Percentiles rank a stretch among this genome's conserved stretches.
Conservation (phyloP, 305 asterid genomes). For the Fraxinus xanthoxyloides region DNA sequence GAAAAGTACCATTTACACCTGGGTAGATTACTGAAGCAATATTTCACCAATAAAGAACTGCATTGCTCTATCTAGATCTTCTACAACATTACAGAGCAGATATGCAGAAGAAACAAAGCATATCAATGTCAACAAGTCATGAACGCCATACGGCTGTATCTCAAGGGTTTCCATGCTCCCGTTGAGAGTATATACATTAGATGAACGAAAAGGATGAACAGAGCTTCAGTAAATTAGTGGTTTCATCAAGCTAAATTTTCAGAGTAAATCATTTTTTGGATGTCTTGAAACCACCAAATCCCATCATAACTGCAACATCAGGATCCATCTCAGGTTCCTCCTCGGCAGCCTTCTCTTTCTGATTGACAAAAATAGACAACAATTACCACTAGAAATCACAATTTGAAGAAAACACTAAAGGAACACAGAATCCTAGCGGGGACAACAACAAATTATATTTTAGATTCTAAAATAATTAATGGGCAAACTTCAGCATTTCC, state of each 20-base stretch:
- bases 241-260: neutral
- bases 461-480: too few species aligned
- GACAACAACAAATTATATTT: neutral
- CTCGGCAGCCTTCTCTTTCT: constrained; percentile 77
- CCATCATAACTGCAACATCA: constrained; percentile 93
- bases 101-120: neutral
- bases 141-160: neutral
- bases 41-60: neutral
- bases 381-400: constrained; percentile 8
- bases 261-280: constrained; percentile 58
- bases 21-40: neutral
- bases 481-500: neutral
- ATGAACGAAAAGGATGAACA: neutral
- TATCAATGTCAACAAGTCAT: neutral
- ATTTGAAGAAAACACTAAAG: neutral
- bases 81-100: neutral
- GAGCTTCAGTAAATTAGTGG: neutral
- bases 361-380: constrained; percentile 20
- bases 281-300: constrained; percentile 88
- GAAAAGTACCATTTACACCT: neutral
- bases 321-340: constrained; percentile 91
- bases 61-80: neutral
- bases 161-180: neutral
- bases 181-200: neutral
- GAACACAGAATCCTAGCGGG: neutral